Conservation (phyloP, 805 yeast genomes). For the Yarrowia sp. region DNA sequence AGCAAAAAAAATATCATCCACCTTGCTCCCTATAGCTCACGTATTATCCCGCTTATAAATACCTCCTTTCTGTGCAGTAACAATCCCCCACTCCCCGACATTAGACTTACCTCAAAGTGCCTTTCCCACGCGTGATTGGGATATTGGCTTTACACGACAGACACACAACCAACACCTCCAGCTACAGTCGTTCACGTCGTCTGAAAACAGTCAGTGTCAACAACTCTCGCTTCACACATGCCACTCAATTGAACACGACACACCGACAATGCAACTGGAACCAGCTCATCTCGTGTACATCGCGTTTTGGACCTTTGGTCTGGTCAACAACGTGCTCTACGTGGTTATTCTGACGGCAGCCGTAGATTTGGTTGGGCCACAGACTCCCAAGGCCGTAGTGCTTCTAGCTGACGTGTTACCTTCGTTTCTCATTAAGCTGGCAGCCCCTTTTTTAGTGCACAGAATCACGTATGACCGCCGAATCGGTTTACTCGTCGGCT, state of each 20-base stretch:
- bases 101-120: constrained; percentile 18
- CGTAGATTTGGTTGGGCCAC: constrained; percentile 80
- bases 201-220: too few relatives aligned
- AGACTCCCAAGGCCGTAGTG: constrained; percentile 81
- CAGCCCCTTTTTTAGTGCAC: constrained; percentile 80
- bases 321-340: constrained; percentile 82
- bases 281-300: constrained; percentile 4
- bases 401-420: constrained; percentile 86
- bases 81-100: background rate
- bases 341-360: constrained; percentile 93
- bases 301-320: constrained; percentile 81
- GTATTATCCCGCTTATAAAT: too few relatives aligned
- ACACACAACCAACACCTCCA: background rate
- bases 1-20: too few relatives aligned
- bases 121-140: constrained; percentile 9
- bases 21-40: too few relatives aligned
- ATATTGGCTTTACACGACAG: background rate
- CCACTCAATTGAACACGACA: background rate
- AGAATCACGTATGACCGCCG: constrained; percentile 57
- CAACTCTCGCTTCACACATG: background rate
- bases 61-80: too few relatives aligned
- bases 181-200: background rate
- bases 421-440: constrained; percentile 63
- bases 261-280: constrained; percentile 6
- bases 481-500: constrained; percentile 50